phyloP scores from a whole-genome alignment of 2,329 filamentous ascomycete species.

The Eutypella sp. region DNA sequence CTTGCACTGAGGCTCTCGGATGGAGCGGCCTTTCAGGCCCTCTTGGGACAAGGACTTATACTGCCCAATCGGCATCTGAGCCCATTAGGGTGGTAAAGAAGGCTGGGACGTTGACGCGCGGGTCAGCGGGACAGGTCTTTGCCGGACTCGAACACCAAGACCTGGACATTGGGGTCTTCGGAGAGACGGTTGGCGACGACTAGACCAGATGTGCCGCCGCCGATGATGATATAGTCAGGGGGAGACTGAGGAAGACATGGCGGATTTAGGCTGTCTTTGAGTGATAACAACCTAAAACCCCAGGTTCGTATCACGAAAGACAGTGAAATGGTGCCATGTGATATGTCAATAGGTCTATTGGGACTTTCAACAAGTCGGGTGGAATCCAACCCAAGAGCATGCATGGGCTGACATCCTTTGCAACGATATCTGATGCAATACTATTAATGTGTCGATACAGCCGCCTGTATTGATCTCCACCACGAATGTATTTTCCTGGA shows the following conservation, averaged over 20 bases:
- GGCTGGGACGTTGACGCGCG: slow-evolving; percentile 6
- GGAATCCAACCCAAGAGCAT: no score
- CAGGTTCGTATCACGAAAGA: not conserved
- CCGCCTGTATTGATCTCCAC: no score
- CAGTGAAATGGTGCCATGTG: not conserved
- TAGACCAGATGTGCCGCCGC: slow-evolving; percentile 9
- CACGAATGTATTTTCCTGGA: no score
- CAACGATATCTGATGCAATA: no score
- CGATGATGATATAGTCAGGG: slow-evolving; percentile 10
- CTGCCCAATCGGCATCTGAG: slow-evolving; percentile 9
- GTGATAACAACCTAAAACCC: not conserved
- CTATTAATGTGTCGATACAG: no score
- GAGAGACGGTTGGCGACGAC: slow-evolving; percentile 11
- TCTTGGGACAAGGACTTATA: slow-evolving; percentile 10
- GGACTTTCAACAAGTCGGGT: no score
- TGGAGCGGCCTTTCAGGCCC: slow-evolving; percentile 4
- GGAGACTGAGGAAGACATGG: slow-evolving; percentile 4
- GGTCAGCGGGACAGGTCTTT: slow-evolving; percentile 8
- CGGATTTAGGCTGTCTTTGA: not conserved
- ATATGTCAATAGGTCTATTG: no score
- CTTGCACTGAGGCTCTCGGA: slow-evolving; percentile 12
- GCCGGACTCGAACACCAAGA: slow-evolving; percentile 9
- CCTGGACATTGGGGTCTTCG: slow-evolving; percentile 8
- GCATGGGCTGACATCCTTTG: no score
- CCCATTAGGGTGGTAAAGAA: slow-evolving; percentile 7